phyloP scores from a whole-genome alignment of 176 grass and related monocot genomes.

The Coix lacrymajobi region DNA sequence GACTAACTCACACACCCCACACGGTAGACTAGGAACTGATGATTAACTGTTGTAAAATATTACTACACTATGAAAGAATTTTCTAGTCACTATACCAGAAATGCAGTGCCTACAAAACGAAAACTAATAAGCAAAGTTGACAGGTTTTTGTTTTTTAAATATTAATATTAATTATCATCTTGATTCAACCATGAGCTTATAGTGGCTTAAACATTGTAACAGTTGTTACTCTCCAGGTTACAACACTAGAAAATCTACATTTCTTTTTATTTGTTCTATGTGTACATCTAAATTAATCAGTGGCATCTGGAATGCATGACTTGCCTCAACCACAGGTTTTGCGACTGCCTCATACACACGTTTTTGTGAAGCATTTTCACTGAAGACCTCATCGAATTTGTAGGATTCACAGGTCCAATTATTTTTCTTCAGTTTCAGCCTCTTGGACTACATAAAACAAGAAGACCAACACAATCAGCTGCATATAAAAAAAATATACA shows the following conservation, averaged over 20 bases:
- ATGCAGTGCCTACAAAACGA: neutral
- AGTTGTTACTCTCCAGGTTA: neutral
- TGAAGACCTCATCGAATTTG: constrained; percentile 82
- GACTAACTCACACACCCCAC: too few relatives aligned
- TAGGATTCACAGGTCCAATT: constrained; percentile 90
- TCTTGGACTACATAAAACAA: constrained; percentile 60
- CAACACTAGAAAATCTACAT: neutral
- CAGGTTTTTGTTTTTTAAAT: neutral
- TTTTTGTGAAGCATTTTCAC: constrained; percentile 69
- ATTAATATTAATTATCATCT: neutral
- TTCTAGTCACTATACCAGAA: neutral
- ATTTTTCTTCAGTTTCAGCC: constrained; percentile 80
- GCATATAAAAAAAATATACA: neutral
- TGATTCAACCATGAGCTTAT: neutral
- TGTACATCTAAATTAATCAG: neutral
- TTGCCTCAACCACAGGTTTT: constrained; percentile 85
- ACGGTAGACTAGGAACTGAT: too few relatives aligned
- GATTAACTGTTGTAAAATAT: neutral
- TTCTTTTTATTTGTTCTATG: neutral
- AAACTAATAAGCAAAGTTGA: neutral
- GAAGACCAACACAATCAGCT: neutral
- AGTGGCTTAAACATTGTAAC: neutral
- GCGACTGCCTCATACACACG: constrained; percentile 81
- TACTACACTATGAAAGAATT: neutral
- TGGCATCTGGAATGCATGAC: neutral